Percentiles rank a stretch among this genome's conserved stretches.
Evolutionary conservation across 2,329 filamentous ascomycete genomes (phyloP).

Genomic region (Arthrocladium fulminans): DNA sequence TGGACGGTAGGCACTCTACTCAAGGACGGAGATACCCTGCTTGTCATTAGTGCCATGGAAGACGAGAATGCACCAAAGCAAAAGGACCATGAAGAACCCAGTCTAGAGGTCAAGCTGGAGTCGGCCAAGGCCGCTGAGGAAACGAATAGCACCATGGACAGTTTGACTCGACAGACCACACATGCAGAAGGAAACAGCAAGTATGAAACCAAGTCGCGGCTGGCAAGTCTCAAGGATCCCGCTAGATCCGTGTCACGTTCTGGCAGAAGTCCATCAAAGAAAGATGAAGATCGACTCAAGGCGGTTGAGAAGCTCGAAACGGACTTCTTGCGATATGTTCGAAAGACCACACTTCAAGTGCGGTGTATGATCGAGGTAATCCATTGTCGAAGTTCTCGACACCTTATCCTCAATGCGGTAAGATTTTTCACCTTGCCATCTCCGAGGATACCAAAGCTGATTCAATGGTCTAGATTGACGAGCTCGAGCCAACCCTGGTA

Average conservation of each 20-base stretch:
- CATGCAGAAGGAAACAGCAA: constrained; percentile 24
- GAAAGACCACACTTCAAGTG: constrained; percentile 87
- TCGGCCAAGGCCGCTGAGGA: constrained; percentile 68
- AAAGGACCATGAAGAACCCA: constrained; percentile 22
- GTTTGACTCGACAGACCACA: constrained; percentile 43
- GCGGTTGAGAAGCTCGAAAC: constrained; percentile 79
- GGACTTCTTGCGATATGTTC: constrained; percentile 70
- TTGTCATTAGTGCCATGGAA: constrained; percentile 88
- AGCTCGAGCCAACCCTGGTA: constrained; percentile 81
- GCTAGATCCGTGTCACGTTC: not conserved
- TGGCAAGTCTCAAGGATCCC: not conserved
- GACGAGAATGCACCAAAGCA: constrained; percentile 54
- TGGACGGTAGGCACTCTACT: constrained; percentile 96
- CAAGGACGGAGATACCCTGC: constrained; percentile 84
- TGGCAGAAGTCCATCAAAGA: constrained; percentile 46
- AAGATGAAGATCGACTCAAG: constrained; percentile 69
- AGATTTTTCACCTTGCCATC: constrained; percentile 27
- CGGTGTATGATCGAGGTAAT: constrained; percentile 91
- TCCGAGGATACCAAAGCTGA: not conserved
- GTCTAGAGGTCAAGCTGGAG: constrained; percentile 52
- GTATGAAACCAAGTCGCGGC: not conserved
- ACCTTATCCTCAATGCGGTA: constrained; percentile 86
- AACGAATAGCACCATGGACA: constrained; percentile 62
- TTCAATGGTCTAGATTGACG: constrained; percentile 61
- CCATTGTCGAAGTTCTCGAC: constrained; percentile 95